Percentiles rank a stretch among this genome's conserved stretches.
phyloP scores from a whole-genome alignment of 148 eudicot genomes.

The Oxyria digyna region DNA sequence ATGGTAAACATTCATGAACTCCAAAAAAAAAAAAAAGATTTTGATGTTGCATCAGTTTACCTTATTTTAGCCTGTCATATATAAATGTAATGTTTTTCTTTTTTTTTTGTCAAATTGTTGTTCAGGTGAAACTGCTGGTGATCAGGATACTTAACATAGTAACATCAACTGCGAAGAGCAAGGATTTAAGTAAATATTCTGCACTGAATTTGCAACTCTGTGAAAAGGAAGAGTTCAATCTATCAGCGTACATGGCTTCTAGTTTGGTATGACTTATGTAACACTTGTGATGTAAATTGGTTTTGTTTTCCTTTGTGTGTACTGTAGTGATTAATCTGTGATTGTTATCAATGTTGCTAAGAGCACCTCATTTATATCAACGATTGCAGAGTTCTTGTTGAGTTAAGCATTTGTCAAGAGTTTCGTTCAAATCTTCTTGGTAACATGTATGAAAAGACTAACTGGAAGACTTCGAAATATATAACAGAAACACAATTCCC shows the following conservation, averaged over 20 bases:
- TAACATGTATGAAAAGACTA: too few relatives aligned
- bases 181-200: not conserved
- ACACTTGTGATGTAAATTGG: not conserved
- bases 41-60: not conserved
- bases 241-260: not conserved
- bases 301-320: not conserved
- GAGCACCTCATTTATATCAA: not conserved
- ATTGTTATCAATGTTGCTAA: not conserved
- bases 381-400: not conserved
- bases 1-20: constrained; percentile 31
- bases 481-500: too few relatives aligned
- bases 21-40: not conserved
- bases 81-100: not conserved
- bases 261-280: not conserved
- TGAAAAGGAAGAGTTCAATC: not conserved
- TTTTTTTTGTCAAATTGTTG: not conserved
- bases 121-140: constrained; percentile 3
- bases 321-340: not conserved
- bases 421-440: too few relatives aligned
- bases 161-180: not conserved
- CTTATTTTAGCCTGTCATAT: not conserved
- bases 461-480: too few relatives aligned
- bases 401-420: too few relatives aligned
- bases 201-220: not conserved
- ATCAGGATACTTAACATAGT: not conserved